Evolutionary conservation across 164 flowering plant genomes (phyloP).

Genomic region (Aristolochia contorta): DNA sequence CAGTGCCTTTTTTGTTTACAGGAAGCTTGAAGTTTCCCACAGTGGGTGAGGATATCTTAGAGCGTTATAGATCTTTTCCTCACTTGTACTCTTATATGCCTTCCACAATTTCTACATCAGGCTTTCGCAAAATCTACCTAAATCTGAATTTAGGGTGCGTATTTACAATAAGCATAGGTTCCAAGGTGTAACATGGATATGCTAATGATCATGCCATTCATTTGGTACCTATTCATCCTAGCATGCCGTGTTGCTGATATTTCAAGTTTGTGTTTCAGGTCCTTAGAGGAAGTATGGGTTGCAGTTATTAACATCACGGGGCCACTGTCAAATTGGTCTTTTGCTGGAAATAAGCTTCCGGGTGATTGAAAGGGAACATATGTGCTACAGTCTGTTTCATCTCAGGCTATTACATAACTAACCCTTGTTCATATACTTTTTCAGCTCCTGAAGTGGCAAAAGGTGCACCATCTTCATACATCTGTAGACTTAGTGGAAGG

Average conservation of each 20-base stretch:
- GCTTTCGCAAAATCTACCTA: slow-evolving; percentile 59
- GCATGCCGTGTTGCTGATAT: not conserved
- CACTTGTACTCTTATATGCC: slow-evolving; percentile 33
- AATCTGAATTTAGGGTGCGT: slow-evolving; percentile 79
- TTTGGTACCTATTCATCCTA: not conserved
- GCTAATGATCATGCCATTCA: no score
- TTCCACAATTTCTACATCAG: slow-evolving; percentile 21
- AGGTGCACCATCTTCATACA: slow-evolving; percentile 82
- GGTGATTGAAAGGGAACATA: slow-evolving; percentile 27
- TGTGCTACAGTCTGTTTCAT: no score
- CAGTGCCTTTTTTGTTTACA: slow-evolving; percentile 61
- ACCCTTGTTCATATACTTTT: slow-evolving; percentile 11
- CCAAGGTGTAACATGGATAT: no score
- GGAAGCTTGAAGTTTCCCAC: slow-evolving; percentile 68
- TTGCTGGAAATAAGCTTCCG: slow-evolving; percentile 63
- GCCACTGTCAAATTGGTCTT: slow-evolving; percentile 87
- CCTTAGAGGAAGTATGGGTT: slow-evolving; percentile 89
- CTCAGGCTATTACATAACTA: not conserved
- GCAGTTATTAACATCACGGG: slow-evolving; percentile 91
- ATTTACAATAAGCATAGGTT: not conserved
- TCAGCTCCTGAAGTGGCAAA: slow-evolving; percentile 56
- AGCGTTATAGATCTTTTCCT: slow-evolving; percentile 48
- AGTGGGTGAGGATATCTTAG: slow-evolving; percentile 35
- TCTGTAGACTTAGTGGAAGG: slow-evolving; percentile 74
- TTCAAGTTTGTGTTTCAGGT: slow-evolving; percentile 38